phyloP scores from a whole-genome alignment of 2,329 filamentous ascomycete genomes.

The Xylariaceae sp. region DNA sequence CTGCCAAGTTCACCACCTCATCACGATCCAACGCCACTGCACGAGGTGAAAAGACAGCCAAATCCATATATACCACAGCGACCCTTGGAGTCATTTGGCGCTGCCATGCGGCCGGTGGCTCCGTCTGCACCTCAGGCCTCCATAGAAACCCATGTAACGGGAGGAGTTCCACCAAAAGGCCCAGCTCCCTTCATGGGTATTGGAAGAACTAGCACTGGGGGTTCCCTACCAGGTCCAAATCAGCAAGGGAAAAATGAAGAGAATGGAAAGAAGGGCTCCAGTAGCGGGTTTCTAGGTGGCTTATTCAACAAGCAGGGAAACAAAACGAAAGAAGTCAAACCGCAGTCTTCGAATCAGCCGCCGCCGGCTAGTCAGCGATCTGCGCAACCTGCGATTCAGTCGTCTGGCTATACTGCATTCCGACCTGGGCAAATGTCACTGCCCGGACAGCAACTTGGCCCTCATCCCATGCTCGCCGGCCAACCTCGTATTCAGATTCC shows the following conservation, averaged over 20 bases:
- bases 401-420: conserved; percentile 17
- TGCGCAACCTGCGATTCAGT: conserved; percentile 21
- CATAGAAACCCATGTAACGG: conserved; percentile 2
- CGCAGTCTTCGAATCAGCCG: conserved; percentile 21
- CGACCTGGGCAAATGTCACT: conserved; percentile 25
- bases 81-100: conserved; percentile 1
- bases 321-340: conserved; percentile 25
- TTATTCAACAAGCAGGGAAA: conserved; percentile 28
- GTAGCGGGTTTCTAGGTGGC: conserved; percentile 25
- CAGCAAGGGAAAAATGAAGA: conserved; percentile 26
- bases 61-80: conserved; percentile 4
- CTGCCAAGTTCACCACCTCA: conserved; percentile 22
- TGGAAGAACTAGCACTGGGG: conserved; percentile 17
- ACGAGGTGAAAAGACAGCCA: conserved; percentile 12
- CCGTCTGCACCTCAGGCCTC: neutral
- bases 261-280: conserved; percentile 23
- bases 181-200: conserved; percentile 12
- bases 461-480: conserved; percentile 26
- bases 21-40: conserved; percentile 4
- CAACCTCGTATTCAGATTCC: conserved; percentile 19
- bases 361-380: conserved; percentile 17
- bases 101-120: conserved; percentile 3
- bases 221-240: conserved; percentile 13
- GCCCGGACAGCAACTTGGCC: conserved; percentile 23
- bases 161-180: conserved; percentile 9